Evolutionary conservation across 192 early-diverging fungal species (phyloP).

Genomic region (Coemansia sp.): DNA sequence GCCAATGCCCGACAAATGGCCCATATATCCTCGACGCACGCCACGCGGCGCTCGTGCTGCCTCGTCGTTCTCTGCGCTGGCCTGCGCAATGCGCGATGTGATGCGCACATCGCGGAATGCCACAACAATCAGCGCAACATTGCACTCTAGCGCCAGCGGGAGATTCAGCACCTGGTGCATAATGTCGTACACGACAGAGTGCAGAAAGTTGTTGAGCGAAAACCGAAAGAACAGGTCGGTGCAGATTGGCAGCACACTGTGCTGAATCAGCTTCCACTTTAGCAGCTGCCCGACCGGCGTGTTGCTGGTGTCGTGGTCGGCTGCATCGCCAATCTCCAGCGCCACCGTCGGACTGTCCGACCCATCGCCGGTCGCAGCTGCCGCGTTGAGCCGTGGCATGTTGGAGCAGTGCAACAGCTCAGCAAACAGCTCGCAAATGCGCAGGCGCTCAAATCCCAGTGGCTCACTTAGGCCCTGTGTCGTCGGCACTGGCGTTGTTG

Average conservation of each 20-base stretch:
- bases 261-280: slow-evolving; percentile 67
- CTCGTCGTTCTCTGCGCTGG: slow-evolving; percentile 81
- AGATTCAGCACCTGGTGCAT: slow-evolving; percentile 96
- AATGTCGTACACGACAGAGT: slow-evolving; percentile 98
- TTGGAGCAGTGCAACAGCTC: slow-evolving; percentile 93
- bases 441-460: slow-evolving; percentile 93
- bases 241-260: slow-evolving; percentile 64
- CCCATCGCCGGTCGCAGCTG: not conserved
- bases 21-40: slow-evolving; percentile 95
- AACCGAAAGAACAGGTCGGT: slow-evolving; percentile 89
- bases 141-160: slow-evolving; percentile 68
- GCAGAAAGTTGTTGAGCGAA: slow-evolving; percentile 98
- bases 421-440: slow-evolving; percentile 97
- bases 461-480: slow-evolving; percentile 77
- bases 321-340: slow-evolving; percentile 12
- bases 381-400: slow-evolving; percentile 71
- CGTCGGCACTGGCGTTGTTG: slow-evolving; percentile 66
- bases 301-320: slow-evolving; percentile 19
- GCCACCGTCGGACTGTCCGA: slow-evolving; percentile 29
- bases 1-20: slow-evolving; percentile 94
- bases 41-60: slow-evolving; percentile 82
- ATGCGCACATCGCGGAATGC: slow-evolving; percentile 86
- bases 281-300: slow-evolving; percentile 72
- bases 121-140: slow-evolving; percentile 60
- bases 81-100: slow-evolving; percentile 79